These are phyloP conservation scores for Scedosporium boydii DNA, from an alignment of 2,329 filamentous ascomycete species.

Conservation along the genomic window DNA sequence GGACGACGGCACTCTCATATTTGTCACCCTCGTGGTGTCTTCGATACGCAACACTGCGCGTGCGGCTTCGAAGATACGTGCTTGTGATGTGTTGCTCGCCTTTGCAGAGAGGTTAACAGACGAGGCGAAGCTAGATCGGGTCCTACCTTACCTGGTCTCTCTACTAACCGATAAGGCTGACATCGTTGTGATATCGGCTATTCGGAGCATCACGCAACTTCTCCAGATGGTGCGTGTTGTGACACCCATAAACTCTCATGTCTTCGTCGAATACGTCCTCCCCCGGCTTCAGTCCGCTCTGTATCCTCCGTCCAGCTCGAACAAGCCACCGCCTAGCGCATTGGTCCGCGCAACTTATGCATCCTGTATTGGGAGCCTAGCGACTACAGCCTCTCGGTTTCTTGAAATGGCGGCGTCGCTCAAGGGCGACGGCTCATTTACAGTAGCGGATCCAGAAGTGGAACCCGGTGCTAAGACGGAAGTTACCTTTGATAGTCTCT, in stretches of 20 bases:
- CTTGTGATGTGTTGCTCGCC: slow-evolving; percentile 82
- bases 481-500: slow-evolving; percentile 69
- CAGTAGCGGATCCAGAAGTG: slow-evolving; percentile 66
- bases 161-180: slow-evolving; percentile 76
- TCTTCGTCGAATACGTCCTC: slow-evolving; percentile 59
- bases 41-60: slow-evolving; percentile 84
- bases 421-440: slow-evolving; percentile 71
- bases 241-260: slow-evolving; percentile 64
- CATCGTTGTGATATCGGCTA: slow-evolving; percentile 73
- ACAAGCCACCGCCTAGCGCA: slow-evolving; percentile 42
- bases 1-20: slow-evolving; percentile 88
- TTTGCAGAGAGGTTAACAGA: slow-evolving; percentile 89
- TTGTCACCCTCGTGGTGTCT: slow-evolving; percentile 79
- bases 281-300: slow-evolving; percentile 51
- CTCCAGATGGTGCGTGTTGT: slow-evolving; percentile 81
- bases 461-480: slow-evolving; percentile 61
- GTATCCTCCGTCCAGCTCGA: slow-evolving; percentile 20
- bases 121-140: slow-evolving; percentile 88
- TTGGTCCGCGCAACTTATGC: slow-evolving; percentile 86
- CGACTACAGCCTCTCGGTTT: slow-evolving; percentile 74
- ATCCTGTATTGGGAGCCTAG: slow-evolving; percentile 80
- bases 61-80: slow-evolving; percentile 76
- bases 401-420: slow-evolving; percentile 86
- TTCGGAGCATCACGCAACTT: slow-evolving; percentile 81
- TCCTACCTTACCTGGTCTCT: slow-evolving; percentile 80